Conservation (phyloP, 2,329 filamentous ascomycete genomes). For the Ceratocystis variospora region DNA sequence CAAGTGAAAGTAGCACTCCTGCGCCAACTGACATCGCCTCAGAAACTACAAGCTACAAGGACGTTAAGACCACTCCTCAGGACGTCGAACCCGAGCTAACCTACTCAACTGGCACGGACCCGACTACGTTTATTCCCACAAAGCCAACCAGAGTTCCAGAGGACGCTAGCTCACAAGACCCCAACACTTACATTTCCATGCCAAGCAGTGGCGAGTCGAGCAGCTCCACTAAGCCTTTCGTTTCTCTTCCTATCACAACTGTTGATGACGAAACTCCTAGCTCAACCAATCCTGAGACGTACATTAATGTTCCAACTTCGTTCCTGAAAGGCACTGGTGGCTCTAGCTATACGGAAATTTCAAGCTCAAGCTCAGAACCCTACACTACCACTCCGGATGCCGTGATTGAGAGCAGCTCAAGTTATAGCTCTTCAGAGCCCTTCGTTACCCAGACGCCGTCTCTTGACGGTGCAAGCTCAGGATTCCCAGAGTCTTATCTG, state of each 20-base stretch:
- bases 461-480: neutral
- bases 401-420: neutral
- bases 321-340: neutral
- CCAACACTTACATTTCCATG: neutral
- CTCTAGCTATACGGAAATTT: neutral
- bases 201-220: no score
- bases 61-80: neutral
- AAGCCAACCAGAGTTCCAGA: neutral
- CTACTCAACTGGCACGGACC: constrained; percentile 22
- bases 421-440: neutral
- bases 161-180: neutral
- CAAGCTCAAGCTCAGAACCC: neutral
- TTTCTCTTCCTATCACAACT: neutral
- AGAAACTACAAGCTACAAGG: neutral
- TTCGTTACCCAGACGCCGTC: neutral
- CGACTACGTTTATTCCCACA: constrained; percentile 21
- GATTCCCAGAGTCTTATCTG: neutral
- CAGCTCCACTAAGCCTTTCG: neutral
- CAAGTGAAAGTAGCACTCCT: neutral
- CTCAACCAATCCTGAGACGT: neutral
- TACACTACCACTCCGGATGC: neutral
- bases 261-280: neutral
- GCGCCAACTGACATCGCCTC: neutral
- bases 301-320: neutral
- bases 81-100: neutral